phyloP scores from a whole-genome alignment of 1,284 basidiomycete species.

The Boletus austroedulis region DNA sequence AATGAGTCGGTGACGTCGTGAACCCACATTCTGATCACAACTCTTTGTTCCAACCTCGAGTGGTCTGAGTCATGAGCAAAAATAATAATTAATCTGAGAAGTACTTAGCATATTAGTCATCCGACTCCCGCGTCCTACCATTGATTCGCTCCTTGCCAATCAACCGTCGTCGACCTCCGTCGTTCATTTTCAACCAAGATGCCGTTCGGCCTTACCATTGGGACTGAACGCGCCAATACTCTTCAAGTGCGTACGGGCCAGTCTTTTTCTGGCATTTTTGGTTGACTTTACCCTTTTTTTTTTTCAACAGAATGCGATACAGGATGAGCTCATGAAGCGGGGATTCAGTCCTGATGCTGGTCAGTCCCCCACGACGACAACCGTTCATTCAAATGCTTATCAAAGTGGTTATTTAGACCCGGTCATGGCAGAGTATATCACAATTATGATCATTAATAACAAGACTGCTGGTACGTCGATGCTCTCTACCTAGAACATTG shows the following conservation, averaged over 20 bases:
- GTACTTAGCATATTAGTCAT: conserved; percentile 32
- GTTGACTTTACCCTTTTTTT: conserved; percentile 19
- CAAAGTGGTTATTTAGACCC: conserved; percentile 48
- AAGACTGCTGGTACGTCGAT: conserved; percentile 67
- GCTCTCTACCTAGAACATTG: neutral
- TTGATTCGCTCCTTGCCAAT: conserved; percentile 31
- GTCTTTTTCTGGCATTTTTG: neutral
- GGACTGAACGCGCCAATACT: conserved; percentile 69
- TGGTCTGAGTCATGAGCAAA: neutral
- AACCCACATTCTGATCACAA: no score
- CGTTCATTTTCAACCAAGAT: conserved; percentile 39
- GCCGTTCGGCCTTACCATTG: conserved; percentile 75
- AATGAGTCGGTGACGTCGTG: neutral
- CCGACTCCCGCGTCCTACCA: conserved; percentile 11
- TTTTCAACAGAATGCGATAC: conserved; percentile 65
- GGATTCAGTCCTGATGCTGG: conserved; percentile 77
- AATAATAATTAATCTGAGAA: conserved; percentile 8
- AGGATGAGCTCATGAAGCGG: conserved; percentile 74
- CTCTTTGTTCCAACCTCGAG: no score
- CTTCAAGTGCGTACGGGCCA: conserved; percentile 56
- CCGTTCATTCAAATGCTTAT: conserved; percentile 6
- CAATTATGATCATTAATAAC: conserved; percentile 90
- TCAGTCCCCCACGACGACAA: conserved; percentile 36
- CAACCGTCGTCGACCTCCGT: conserved; percentile 24
- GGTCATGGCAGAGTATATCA: conserved; percentile 90